Evolutionary conservation across 768 basidiomycete genomes (phyloP).

Genomic region (Boletus pseudopeckii): DNA sequence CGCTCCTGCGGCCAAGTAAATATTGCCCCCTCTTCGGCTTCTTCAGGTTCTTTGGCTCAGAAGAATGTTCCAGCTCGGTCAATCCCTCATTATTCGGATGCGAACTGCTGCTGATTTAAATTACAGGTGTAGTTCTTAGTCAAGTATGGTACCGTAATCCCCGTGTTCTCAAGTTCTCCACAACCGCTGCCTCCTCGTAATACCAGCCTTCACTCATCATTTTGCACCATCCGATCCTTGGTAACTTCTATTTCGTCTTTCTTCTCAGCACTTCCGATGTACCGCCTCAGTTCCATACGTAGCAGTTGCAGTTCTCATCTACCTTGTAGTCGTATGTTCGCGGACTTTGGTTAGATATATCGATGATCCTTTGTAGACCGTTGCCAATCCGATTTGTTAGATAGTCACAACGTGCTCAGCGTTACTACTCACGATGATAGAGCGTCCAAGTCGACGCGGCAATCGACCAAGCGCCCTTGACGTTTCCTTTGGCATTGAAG

Average conservation of each 20-base stretch:
- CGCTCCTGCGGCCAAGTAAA: slow-evolving; percentile 15
- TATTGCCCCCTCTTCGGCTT: background rate
- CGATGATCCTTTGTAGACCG: background rate
- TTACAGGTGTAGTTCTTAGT: slow-evolving; percentile 6
- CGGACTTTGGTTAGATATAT: slow-evolving; percentile 15
- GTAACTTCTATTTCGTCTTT: slow-evolving; percentile 9
- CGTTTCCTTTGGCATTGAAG: slow-evolving; percentile 49
- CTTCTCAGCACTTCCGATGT: slow-evolving; percentile 10
- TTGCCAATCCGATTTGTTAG: background rate
- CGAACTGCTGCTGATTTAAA: background rate
- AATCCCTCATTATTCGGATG: background rate
- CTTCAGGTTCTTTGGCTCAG: background rate
- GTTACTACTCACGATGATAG: background rate
- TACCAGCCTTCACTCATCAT: slow-evolving; percentile 7
- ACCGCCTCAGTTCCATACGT: slow-evolving; percentile 8
- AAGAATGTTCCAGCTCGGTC: slow-evolving; percentile 15
- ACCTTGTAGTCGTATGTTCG: slow-evolving; percentile 8
- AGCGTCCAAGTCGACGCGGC: slow-evolving; percentile 21
- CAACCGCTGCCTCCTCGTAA: slow-evolving; percentile 9
- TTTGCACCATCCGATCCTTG: slow-evolving; percentile 5
- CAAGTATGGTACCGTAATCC: slow-evolving; percentile 18
- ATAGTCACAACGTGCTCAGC: background rate
- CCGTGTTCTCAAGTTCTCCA: background rate
- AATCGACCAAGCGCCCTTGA: slow-evolving; percentile 53
- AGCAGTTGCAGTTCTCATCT: slow-evolving; percentile 3